A percentile compares a stretch with the other conserved stretches of the same genome.
These are phyloP conservation scores for Didymella sp. DNA, from an alignment of 2,329 filamentous ascomycete genomes.

Conservation along the genomic window DNA sequence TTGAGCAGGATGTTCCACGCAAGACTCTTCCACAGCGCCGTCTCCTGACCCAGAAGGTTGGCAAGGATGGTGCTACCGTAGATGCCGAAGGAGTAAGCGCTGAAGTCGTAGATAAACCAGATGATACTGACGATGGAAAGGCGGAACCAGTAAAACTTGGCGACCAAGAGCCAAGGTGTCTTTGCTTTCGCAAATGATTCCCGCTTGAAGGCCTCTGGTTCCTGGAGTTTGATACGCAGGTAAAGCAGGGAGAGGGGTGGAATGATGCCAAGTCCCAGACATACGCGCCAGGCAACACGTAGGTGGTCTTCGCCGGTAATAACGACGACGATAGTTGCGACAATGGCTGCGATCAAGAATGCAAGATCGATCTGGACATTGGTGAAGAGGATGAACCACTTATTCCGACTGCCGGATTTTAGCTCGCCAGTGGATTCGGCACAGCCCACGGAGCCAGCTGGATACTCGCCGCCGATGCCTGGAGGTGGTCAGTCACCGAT, in stretches of 20 bases:
- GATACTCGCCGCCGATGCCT: slow-evolving; percentile 82
- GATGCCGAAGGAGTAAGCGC: slow-evolving; percentile 82
- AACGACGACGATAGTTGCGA: slow-evolving; percentile 71
- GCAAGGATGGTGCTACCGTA: slow-evolving; percentile 79
- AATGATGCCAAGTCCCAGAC: slow-evolving; percentile 64
- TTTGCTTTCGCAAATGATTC: slow-evolving; percentile 56
- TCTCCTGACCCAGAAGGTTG: slow-evolving; percentile 65
- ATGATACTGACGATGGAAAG: slow-evolving; percentile 62
- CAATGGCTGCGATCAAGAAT: slow-evolving; percentile 80
- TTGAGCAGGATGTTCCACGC: slow-evolving; percentile 92
- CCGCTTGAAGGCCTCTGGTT: slow-evolving; percentile 61
- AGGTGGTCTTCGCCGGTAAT: slow-evolving; percentile 65
- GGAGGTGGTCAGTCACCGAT: neutral
- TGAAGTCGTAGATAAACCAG: slow-evolving; percentile 72
- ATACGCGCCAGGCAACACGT: slow-evolving; percentile 80
- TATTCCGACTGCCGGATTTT: slow-evolving; percentile 79
- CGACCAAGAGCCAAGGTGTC: slow-evolving; percentile 52
- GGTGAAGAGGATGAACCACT: slow-evolving; percentile 83
- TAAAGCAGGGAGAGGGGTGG: slow-evolving; percentile 63
- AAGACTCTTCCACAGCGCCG: slow-evolving; percentile 76
- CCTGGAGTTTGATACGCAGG: slow-evolving; percentile 62
- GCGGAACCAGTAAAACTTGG: slow-evolving; percentile 63
- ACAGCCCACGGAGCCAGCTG: slow-evolving; percentile 81
- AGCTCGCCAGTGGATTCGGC: slow-evolving; percentile 86
- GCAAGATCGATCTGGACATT: slow-evolving; percentile 87